Percentiles rank a stretch among this genome's conserved stretches.
phyloP scores from a whole-genome alignment of 495 filamentous ascomycete genomes.

The Terfezia claveryi region DNA sequence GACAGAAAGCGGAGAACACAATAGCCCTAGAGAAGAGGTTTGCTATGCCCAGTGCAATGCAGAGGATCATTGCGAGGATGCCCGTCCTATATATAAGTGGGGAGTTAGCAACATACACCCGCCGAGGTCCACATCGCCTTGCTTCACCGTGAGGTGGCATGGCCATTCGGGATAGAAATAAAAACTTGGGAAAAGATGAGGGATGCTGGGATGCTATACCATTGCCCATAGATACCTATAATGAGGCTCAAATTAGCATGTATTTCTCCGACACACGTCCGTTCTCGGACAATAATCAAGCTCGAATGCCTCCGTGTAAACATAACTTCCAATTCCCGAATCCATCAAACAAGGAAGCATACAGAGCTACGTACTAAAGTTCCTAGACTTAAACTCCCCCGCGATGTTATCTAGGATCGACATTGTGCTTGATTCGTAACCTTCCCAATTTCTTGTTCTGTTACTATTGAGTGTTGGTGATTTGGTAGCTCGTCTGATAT shows the following conservation, averaged over 20 bases:
- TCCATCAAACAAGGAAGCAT: not conserved
- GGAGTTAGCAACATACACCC: not conserved
- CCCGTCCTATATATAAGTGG: slow-evolving; percentile 47
- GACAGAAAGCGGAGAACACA: slow-evolving; percentile 59
- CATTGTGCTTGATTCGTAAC: slow-evolving; percentile 17
- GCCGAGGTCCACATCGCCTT: not conserved
- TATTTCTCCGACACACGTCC: too few species aligned
- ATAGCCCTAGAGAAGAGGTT: slow-evolving; percentile 45
- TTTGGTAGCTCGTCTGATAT: not conserved
- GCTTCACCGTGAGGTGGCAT: not conserved
- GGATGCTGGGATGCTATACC: slow-evolving; percentile 35
- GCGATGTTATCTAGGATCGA: slow-evolving; percentile 26
- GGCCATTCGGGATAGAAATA: too few species aligned
- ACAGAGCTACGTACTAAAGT: slow-evolving; percentile 62
- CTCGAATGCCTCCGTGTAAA: too few species aligned
- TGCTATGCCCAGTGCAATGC: slow-evolving; percentile 83
- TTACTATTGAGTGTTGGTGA: not conserved
- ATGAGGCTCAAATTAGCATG: slow-evolving; percentile 6
- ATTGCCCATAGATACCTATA: slow-evolving; percentile 97
- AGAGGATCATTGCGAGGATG: slow-evolving; percentile 80
- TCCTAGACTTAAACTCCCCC: slow-evolving; percentile 69
- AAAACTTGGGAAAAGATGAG: too few species aligned
- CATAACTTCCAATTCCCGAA: too few species aligned
- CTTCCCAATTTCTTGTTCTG: too few species aligned
- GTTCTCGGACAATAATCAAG: too few species aligned